Base-by-base conservation (phyloP, 306 rosid species). In the Cucumis cinereus region DNA sequence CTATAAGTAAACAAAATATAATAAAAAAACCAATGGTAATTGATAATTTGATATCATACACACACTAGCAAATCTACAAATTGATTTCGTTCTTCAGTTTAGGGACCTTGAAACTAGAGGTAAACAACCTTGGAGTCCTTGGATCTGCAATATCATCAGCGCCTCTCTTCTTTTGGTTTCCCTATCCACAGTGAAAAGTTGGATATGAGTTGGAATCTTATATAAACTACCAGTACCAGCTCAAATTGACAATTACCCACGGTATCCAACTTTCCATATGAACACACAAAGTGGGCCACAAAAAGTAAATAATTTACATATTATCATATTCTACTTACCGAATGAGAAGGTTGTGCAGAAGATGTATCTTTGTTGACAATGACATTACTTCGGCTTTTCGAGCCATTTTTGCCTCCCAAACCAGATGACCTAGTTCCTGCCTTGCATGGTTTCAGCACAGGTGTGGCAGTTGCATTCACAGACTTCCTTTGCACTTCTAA, bases 401-500 rank as follows among this genome's bases (percentile, higher is more conserved):
- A 9, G 10, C 47, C 36, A 7, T 73, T 52, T 57, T 73, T 73
- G 47, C 49, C 47, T 28, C 47, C 77, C 62, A 33, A 73, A n/a
- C 61, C 19, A 71, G 57, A 71, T 23, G 60, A 1, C 33, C 30
- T 71, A 73, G 49, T n/a, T 73, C 61, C 77, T 30, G 47, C 62
- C 28, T 19, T 54, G 62, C 77, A 73, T 19, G 16, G 77, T 47
- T 30, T 92, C 78, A 92, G 79, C 41, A 80, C 80, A n/a, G 97
- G 92, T 4, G 89, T 90, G 30, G 53, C 84, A 40, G 74, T 78
- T 75, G 75, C 67, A 73, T 84, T 84, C 54, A 54, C 60, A 9
- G 83, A 79, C 75, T 82, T 90, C 59, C 90, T 82, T 58, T 88
- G 55, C 28, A 80, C 76, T 56, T 82, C 92, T 85, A 94, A 78